These are phyloP conservation scores for Tetrahymena elliotti DNA, from an alignment of 73 alveolate genomes.

Conservation along the genomic window DNA sequence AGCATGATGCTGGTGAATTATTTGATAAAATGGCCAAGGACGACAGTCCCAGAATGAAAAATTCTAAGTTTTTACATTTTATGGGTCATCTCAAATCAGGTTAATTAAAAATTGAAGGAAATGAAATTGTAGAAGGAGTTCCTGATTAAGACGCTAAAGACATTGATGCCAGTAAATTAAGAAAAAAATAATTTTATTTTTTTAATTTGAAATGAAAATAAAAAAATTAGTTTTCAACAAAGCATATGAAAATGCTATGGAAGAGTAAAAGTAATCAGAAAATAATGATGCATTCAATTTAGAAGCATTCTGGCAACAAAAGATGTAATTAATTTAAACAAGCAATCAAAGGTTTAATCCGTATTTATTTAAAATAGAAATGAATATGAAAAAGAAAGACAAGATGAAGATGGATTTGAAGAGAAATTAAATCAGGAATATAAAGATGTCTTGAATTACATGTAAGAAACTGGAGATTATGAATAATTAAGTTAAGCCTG, in stretches of 20 bases:
- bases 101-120: neutral
- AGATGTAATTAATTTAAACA: neutral
- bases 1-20: neutral
- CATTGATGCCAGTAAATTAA: neutral
- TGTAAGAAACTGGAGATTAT: slow-evolving; percentile 6
- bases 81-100: neutral
- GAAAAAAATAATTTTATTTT: neutral
- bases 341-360: neutral
- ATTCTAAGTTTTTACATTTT: neutral
- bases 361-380: neutral
- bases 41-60: neutral
- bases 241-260: neutral
- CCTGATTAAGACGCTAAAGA: neutral
- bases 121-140: neutral
- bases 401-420: slow-evolving; percentile 20
- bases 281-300: neutral
- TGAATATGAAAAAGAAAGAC: slow-evolving; percentile 6
- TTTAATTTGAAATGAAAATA: neutral
- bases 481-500: neutral
- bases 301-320: neutral
- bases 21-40: neutral
- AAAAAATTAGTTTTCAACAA: neutral
- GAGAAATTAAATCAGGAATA: slow-evolving; percentile 14
- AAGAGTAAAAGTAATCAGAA: neutral
- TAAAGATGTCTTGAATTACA: slow-evolving; percentile 3